Conservation (phyloP, 345 rosid genomes). For the Lepidium africanum region DNA sequence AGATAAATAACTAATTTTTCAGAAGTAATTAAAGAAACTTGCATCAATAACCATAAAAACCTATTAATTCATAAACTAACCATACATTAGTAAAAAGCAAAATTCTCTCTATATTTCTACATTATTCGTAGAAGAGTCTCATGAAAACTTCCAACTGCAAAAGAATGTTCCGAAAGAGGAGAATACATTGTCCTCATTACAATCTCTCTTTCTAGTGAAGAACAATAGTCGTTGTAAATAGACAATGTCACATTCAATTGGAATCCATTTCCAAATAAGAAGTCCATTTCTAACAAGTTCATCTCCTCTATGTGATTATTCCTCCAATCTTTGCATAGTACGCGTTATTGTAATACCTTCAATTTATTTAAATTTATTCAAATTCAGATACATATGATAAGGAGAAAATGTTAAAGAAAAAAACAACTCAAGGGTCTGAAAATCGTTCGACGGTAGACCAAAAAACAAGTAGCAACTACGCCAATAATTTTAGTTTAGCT, state of each 20-base stretch:
- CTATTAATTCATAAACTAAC: too few species aligned
- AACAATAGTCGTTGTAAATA: slow-evolving; percentile 44
- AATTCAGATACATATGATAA: too few species aligned
- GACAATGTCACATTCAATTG: slow-evolving; percentile 49
- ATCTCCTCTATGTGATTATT: slow-evolving; percentile 47
- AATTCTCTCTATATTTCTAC: too few species aligned
- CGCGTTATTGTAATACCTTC: slow-evolving; percentile 56
- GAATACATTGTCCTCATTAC: slow-evolving; percentile 23
- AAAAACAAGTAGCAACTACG: too few species aligned
- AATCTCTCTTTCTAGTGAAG: slow-evolving; percentile 44
- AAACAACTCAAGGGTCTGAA: too few species aligned
- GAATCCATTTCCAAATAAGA: slow-evolving; percentile 60
- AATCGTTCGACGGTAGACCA: too few species aligned
- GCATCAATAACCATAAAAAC: too few species aligned
- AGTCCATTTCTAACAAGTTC: slow-evolving; percentile 61
- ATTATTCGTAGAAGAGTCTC: neutral
- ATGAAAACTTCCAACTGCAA: neutral
- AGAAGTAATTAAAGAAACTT: too few species aligned
- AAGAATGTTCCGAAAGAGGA: slow-evolving; percentile 18
- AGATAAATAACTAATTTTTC: too few species aligned
- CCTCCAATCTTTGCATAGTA: slow-evolving; percentile 67
- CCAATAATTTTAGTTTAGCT: too few species aligned
- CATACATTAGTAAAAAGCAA: too few species aligned
- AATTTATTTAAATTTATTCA: neutral
- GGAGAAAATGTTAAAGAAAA: too few species aligned